A percentile compares a stretch with the other conserved stretches of the same genome.
Conservation (phyloP, 225 moss, liverwort and hornwort genomes). For the Pseudisothecium myosuroides region DNA sequence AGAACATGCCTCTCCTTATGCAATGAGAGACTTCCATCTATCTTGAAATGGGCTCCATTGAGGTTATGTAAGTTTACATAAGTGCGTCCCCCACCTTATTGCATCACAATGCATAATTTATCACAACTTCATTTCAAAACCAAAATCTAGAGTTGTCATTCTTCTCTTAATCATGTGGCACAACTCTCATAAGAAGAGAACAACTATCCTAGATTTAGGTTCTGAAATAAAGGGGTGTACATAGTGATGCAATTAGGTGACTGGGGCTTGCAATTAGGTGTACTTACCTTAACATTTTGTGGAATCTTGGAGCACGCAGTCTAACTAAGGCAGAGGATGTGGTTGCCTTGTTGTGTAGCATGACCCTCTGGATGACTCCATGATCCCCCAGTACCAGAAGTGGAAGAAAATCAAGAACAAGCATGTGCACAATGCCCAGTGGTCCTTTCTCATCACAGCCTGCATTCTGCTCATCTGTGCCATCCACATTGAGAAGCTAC, state of each 20-base stretch:
- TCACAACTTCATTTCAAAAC: not conserved
- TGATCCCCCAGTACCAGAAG: conserved; percentile 64
- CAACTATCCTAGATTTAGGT: not conserved
- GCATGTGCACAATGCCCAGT: conserved; percentile 47
- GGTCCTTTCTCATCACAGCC: conserved; percentile 33
- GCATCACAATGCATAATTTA: not conserved
- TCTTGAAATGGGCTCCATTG: not conserved
- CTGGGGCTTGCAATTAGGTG: not conserved
- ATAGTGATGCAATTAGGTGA: not conserved
- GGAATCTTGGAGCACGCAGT: not conserved
- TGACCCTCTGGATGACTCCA: conserved; percentile 67
- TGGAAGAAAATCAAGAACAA: conserved; percentile 45
- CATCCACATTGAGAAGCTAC: conserved; percentile 35
- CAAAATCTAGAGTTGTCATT: not conserved
- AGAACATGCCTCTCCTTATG: not conserved
- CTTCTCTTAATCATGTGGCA: not conserved
- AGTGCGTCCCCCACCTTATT: not conserved
- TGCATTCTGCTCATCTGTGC: conserved; percentile 55
- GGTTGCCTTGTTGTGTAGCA: conserved; percentile 8
- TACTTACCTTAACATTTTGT: not conserved
- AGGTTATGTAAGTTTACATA: not conserved
- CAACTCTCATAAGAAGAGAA: not conserved
- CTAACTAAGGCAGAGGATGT: not conserved
- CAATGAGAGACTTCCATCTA: not conserved
- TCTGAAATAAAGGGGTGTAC: too few relatives aligned